Base-by-base conservation (phyloP, 2,329 filamentous ascomycete genomes). In the Diaporthe citri region DNA sequence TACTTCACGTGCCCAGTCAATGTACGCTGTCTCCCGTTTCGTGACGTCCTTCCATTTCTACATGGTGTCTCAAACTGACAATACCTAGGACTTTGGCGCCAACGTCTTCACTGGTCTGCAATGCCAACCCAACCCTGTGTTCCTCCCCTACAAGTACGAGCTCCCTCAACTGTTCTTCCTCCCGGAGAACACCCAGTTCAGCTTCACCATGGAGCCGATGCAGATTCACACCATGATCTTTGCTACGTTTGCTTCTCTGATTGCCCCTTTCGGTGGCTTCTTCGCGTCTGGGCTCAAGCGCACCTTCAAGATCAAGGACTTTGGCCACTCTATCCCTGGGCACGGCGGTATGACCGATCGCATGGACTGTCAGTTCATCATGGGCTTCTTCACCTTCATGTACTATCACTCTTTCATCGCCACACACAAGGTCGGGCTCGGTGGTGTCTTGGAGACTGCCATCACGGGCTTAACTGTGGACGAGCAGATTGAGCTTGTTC, bases 351-450 rank as follows among this genome's bases (percentile, higher is more conserved):
- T 99, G 87, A 99, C 97, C 22, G 97, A 99, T 83, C 94, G 97
- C 77, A 98, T 99, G 96, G 97, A 99, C 83, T 99, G 97, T 84
- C 97, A 99, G 83, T 99, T 99, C 86, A 98, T 98, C 87, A 99
- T 99, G 97, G 97, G 97, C 12, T 97, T 98, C 85, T 98, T 99
- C 81, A 92, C 96, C 22, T 98, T 95, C 87, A 96, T 99, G 90
- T 99, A 99, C 86, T 99, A 97, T 86, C 96, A 98, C 84, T 97
- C 94, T 81, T 99, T 99, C 84, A 96, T 99, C 81, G 96, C 96
- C 5, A 89, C 95, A 9, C 92, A 98, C 88, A 95, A 96, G 84
- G 92, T 94, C 52, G 95, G 89, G 74, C 93, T 98, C 28, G 97
- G 96, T 28, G 92, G 91, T 72, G 94, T 99, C 48, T 94, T 99